Base-by-base conservation (phyloP, 2,329 filamentous ascomycete species). In the Neonectria faginata region DNA sequence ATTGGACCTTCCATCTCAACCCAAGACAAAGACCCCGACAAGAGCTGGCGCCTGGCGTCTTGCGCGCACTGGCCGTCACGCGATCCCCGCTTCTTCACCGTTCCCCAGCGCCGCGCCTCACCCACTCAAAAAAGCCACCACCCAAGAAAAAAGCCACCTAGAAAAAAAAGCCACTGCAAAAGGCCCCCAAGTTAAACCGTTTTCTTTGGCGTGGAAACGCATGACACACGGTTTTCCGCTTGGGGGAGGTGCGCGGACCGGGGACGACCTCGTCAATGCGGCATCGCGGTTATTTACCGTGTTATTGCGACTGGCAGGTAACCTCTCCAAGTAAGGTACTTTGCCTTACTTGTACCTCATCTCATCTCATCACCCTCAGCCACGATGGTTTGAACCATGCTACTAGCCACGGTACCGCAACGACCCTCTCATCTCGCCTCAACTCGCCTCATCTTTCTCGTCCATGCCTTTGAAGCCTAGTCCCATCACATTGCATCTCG, bases 11-110 rank as follows among this genome's bases (percentile, higher is more conserved):
- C 57, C 39, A 5, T 11, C 9, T 54, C 48, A 50, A 45, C 44
- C 44, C 44, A 57, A 57, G 48, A 53, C 29, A 51, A 51, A 25
- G 25, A 50, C 48, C 52, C n/a, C 11, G 42, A 39, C 25, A 53
- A 52, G 27, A 65, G 60, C 51, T 60, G 55, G 57, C 59, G 33
- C 33, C 33, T 62, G 44, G 54, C 22, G 39, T n/a, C 57, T 25
- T 25, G 36, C 39, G 25, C 57, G 65, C 65, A 60, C 41, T 59
- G 61, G 60, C 61, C 60, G 47, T 64, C 47, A 48, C 52, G 52
- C 57, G 61, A 67, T 64, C 64, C 64, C 62, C 60, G 61, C 70
- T 68, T 62, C 62, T 62, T 52, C 36, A 10, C 33, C 33, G 57
- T 54, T 25, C 25, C 41, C 44, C 31, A 5, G 27, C 20, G 45